These are phyloP conservation scores for Iodosphaeria phyllophila DNA, from an alignment of 2,329 filamentous ascomycete species.

Conservation along the genomic window DNA sequence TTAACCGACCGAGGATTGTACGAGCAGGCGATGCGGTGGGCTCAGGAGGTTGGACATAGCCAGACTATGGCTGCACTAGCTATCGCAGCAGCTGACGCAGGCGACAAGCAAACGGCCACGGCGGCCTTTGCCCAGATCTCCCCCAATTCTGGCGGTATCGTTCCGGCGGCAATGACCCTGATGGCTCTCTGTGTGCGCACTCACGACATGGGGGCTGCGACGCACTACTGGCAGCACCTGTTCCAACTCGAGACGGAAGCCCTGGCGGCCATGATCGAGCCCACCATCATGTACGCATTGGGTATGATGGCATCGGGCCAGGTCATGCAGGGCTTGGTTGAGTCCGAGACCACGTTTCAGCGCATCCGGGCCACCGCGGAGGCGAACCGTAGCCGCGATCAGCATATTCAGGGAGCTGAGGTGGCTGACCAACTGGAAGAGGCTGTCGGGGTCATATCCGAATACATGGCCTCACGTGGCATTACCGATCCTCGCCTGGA, in stretches of 20 bases:
- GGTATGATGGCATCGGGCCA: slow-evolving; percentile 75
- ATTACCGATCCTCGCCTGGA: slow-evolving; percentile 35
- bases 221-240: slow-evolving; percentile 65
- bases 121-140: slow-evolving; percentile 44
- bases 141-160: slow-evolving; percentile 26
- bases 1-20: slow-evolving; percentile 54
- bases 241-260: slow-evolving; percentile 40
- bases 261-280: slow-evolving; percentile 56
- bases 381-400: slow-evolving; percentile 30
- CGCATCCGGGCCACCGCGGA: slow-evolving; percentile 52
- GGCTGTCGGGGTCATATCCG: slow-evolving; percentile 49
- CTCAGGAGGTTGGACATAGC: slow-evolving; percentile 40
- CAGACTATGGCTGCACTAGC: slow-evolving; percentile 56
- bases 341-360: slow-evolving; percentile 74
- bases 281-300: slow-evolving; percentile 76
- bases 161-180: slow-evolving; percentile 55
- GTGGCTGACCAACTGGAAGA: slow-evolving; percentile 72
- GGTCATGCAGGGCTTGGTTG: slow-evolving; percentile 59
- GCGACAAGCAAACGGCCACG: slow-evolving; percentile 48
- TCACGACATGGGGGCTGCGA: slow-evolving; percentile 60
- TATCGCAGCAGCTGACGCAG: slow-evolving; percentile 61
- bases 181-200: slow-evolving; percentile 72
- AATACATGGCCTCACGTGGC: slow-evolving; percentile 37
- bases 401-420: too few relatives aligned
- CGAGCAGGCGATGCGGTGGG: slow-evolving; percentile 55